These are phyloP conservation scores for Parsonsia alboflavescens DNA, from an alignment of 257 asterid species.

Conservation along the genomic window DNA sequence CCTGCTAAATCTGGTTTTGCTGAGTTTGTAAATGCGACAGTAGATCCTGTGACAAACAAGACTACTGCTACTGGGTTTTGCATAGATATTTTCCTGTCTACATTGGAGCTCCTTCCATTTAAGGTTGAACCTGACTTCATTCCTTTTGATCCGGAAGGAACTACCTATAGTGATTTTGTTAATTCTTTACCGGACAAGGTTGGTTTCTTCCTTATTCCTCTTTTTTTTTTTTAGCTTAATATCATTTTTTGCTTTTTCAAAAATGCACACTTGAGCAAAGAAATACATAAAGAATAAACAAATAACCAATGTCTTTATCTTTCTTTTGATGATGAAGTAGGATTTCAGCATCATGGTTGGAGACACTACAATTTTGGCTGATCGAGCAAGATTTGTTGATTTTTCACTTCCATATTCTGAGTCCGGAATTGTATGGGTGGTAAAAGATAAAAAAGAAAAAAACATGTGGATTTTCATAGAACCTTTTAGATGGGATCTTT, in stretches of 20 bases:
- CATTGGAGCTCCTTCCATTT: slow-evolving; percentile 9
- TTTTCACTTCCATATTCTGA: slow-evolving; percentile 52
- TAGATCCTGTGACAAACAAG: neutral
- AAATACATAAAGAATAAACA: neutral
- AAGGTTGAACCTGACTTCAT: slow-evolving; percentile 2
- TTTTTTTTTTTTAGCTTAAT: no score
- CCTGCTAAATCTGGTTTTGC: slow-evolving; percentile 13
- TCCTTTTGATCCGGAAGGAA: slow-evolving; percentile 12
- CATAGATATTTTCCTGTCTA: slow-evolving; percentile 7
- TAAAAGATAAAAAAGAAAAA: slow-evolving; percentile 5
- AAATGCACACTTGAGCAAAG: no score
- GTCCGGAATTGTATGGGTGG: no score
- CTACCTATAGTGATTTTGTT: slow-evolving; percentile 8
- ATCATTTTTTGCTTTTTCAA: neutral
- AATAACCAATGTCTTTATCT: neutral
- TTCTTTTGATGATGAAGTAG: slow-evolving; percentile 18
- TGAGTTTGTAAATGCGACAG: slow-evolving; percentile 7
- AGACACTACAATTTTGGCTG: slow-evolving; percentile 46
- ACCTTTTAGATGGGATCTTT: slow-evolving; percentile 45
- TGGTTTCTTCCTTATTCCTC: slow-evolving; percentile 15
- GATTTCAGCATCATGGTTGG: slow-evolving; percentile 48
- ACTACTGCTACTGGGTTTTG: slow-evolving; percentile 7
- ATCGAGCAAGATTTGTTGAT: slow-evolving; percentile 37
- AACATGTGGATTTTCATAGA: slow-evolving; percentile 49
- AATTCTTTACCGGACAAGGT: slow-evolving; percentile 9